Evolutionary conservation across 495 filamentous ascomycete species (phyloP), one percentile per base, ranked within the genome.

Genomic region (Hypoxylon fragiforme): DNA sequence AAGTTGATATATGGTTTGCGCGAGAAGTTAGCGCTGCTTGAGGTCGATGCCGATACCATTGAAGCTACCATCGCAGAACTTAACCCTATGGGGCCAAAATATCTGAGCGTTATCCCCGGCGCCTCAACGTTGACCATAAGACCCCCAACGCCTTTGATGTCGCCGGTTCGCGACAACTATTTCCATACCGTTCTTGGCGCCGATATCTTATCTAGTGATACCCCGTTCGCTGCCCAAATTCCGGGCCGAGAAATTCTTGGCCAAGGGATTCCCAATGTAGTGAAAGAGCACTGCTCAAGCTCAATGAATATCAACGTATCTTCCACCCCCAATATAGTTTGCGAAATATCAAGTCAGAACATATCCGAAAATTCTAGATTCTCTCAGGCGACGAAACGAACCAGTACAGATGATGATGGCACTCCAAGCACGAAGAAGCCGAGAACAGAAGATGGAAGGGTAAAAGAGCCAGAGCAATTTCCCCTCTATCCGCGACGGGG

Each of bases 61-160:
- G 62, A 68, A 20, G 34, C 43, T 45, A 63, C 55, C 16, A 21
- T 68, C 15, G 32, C 36, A 16, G 51, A 58, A 38, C 55, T 68
- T 34, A 44, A 35, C 15, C 21, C 48, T 8, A 32, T 68, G 1
- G 12, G 19, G 7, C 62, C 65, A n/a, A 61, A 59, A 16, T 55
- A 65, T 16, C 32, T 68, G 2, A 45, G 41, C n/a, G 34, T 61
- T 24, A 54, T 65, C 19, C 65, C 65, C 13, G 62, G 54, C 5
- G 59, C 58, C 19, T 60, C 65, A 3, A 60, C 59, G 0, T 35
- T 67, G 37, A 50, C 64, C 8, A 41, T 62, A 44, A 35, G 43
- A 1, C 54, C 54, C 9, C 54, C 44, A 3, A 51, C 44, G 31
- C 54, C 47, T 24, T 44, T 49, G 37, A 48, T 57, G 36, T 59